Percentiles rank a stretch among this genome's conserved stretches.
Conservation (phyloP, 345 rosid species). For the Dimocarpus longan region DNA sequence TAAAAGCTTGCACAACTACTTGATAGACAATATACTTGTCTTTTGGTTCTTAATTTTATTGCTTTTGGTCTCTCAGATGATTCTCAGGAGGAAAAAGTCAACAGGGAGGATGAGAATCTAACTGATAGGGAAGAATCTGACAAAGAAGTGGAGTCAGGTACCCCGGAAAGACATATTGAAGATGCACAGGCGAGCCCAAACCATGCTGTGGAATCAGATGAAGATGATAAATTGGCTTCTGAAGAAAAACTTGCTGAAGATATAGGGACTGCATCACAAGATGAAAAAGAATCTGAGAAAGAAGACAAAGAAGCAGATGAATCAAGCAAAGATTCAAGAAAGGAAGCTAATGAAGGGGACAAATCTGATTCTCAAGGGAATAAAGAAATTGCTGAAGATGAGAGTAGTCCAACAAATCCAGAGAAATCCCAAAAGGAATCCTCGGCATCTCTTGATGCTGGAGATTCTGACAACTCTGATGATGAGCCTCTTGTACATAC, state of each 20-base stretch:
- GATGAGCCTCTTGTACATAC: conserved; percentile 88
- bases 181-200: conserved; percentile 38
- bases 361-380: conserved; percentile 48
- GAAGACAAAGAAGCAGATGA: conserved; percentile 46
- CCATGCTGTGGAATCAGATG: conserved; percentile 41
- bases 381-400: conserved; percentile 36
- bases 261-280: conserved; percentile 30
- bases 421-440: conserved; percentile 28
- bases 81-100: conserved; percentile 42
- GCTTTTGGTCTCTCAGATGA: conserved; percentile 32
- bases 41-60: background rate
- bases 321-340: conserved; percentile 39
- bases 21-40: background rate
- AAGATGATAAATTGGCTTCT: conserved; percentile 50
- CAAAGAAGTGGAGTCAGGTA: conserved; percentile 41
- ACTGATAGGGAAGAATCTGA: conserved; percentile 42
- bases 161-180: conserved; percentile 37
- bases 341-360: conserved; percentile 38
- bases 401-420: conserved; percentile 27
- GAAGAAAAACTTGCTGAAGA: conserved; percentile 40
- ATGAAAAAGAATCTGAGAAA: conserved; percentile 34
- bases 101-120: conserved; percentile 35
- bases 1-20: background rate
- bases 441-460: conserved; percentile 25
- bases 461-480: conserved; percentile 65